Conservation (phyloP, 176 grass and related monocot species). For the Bonia amplexicaulis region DNA sequence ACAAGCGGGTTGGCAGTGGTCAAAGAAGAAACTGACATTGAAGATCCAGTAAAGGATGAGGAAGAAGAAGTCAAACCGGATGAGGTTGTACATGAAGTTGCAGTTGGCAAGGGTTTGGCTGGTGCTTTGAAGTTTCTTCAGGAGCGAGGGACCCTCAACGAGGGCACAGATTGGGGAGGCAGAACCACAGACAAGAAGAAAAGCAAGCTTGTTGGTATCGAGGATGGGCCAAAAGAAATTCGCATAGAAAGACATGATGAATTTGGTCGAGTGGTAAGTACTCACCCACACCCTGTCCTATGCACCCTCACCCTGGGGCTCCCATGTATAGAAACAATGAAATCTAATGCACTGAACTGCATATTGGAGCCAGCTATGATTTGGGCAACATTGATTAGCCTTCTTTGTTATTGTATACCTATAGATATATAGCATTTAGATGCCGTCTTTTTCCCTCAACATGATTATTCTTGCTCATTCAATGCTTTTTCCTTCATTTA, state of each 20-base stretch:
- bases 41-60: constrained; percentile 25
- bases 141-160: constrained; percentile 72
- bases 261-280: constrained; percentile 87
- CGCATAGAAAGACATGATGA: constrained; percentile 79
- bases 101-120: constrained; percentile 78
- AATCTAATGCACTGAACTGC: neutral
- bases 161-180: constrained; percentile 83
- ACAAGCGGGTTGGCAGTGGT: constrained; percentile 29
- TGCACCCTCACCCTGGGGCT: neutral
- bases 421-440: neutral
- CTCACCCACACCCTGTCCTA: neutral
- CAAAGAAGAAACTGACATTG: constrained; percentile 33
- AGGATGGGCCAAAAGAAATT: constrained; percentile 86
- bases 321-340: neutral
- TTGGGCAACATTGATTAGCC: neutral
- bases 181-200: constrained; percentile 93
- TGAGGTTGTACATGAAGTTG: constrained; percentile 75
- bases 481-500: neutral
- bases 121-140: constrained; percentile 75
- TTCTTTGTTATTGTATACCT: neutral
- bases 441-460: neutral
- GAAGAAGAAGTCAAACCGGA: constrained; percentile 54
- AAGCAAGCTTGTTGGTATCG: constrained; percentile 71
- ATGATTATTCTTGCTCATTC: neutral
- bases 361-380: neutral